These are phyloP conservation scores for Pythium dissimile DNA, from an alignment of 352 stramenopile species.

Conservation along the genomic window DNA sequence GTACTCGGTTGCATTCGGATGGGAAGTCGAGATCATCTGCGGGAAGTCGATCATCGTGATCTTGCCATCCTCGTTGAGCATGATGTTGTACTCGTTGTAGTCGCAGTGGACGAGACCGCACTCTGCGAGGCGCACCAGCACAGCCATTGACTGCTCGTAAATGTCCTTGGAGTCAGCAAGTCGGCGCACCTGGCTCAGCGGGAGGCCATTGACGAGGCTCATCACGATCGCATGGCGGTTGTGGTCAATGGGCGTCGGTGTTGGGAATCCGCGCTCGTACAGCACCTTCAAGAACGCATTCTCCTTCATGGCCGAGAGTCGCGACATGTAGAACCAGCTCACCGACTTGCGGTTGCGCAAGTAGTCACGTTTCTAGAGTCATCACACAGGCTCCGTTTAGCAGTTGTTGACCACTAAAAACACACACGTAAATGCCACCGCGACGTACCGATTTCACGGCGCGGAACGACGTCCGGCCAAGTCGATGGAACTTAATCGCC, in stretches of 20 bases:
- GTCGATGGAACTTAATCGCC: slow-evolving; percentile 99
- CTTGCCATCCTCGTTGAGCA: slow-evolving; percentile 92
- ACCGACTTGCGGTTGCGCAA: slow-evolving; percentile 93
- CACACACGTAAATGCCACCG: too few relatives aligned
- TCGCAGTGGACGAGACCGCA: slow-evolving; percentile 99
- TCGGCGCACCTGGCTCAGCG: slow-evolving; percentile 94
- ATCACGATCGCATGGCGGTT: slow-evolving; percentile 99
- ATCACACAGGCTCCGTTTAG: background rate
- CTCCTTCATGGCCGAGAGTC: slow-evolving; percentile 98
- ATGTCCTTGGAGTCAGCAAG: slow-evolving; percentile 92
- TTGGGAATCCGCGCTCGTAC: slow-evolving; percentile 96
- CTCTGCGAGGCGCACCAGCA: slow-evolving; percentile 95
- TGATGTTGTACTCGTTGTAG: slow-evolving; percentile 99
- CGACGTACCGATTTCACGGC: slow-evolving; percentile 90
- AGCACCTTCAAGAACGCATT: slow-evolving; percentile 99
- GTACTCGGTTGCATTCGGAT: slow-evolving; percentile 97
- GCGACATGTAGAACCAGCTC: slow-evolving; percentile 99
- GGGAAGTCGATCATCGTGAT: slow-evolving; percentile 99
- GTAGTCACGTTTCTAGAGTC: slow-evolving; percentile 96
- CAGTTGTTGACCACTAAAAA: too few relatives aligned
- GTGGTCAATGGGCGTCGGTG: slow-evolving; percentile 95
- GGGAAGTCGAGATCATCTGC: slow-evolving; percentile 99
- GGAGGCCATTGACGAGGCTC: slow-evolving; percentile 93
- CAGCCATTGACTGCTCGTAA: slow-evolving; percentile 94
- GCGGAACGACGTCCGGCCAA: slow-evolving; percentile 98